Evolutionary conservation across 1,284 basidiomycete genomes (phyloP).

Genomic region (Phlebopus sp.): DNA sequence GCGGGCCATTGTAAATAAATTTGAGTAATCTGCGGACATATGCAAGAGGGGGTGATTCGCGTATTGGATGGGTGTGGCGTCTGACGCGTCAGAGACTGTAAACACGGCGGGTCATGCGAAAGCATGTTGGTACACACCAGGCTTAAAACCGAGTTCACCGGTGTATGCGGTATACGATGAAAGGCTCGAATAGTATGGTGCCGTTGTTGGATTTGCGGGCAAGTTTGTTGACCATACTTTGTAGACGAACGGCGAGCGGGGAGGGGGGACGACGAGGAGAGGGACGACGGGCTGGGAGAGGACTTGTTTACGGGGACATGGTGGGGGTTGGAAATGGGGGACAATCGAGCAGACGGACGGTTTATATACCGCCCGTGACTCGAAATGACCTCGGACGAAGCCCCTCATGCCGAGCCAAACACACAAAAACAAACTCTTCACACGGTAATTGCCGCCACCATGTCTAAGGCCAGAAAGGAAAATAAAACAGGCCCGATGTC

Average conservation of each 20-base stretch:
- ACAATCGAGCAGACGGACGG: constrained; percentile 3
- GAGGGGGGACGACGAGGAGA: constrained; percentile 8
- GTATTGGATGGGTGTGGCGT: constrained; percentile 13
- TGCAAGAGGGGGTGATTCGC: constrained; percentile 22
- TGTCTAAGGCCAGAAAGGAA: constrained; percentile 1
- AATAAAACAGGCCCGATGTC: constrained; percentile 1
- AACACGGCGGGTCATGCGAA: not conserved
- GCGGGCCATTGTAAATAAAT: constrained; percentile 62
- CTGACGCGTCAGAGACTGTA: constrained; percentile 18
- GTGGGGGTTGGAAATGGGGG: constrained; percentile 29
- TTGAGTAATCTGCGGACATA: constrained; percentile 48
- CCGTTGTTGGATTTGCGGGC: constrained; percentile 77
- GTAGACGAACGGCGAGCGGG: constrained; percentile 28
- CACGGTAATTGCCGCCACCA: constrained; percentile 21
- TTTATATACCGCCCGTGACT: constrained; percentile 37
- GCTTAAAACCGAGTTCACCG: constrained; percentile 35
- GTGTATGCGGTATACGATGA: constrained; percentile 83
- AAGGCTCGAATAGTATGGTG: constrained; percentile 79
- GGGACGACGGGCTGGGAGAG: constrained; percentile 21
- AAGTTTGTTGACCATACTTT: constrained; percentile 80
- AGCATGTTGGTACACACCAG: constrained; percentile 18
- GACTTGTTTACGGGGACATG: constrained; percentile 44
- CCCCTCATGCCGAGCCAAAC: constrained; percentile 29
- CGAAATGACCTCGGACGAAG: constrained; percentile 30
- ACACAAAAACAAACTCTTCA: constrained; percentile 26